These are phyloP conservation scores for Blastobotrys illinoisensis DNA, from an alignment of 1,139 yeast genomes.

Conservation along the genomic window DNA sequence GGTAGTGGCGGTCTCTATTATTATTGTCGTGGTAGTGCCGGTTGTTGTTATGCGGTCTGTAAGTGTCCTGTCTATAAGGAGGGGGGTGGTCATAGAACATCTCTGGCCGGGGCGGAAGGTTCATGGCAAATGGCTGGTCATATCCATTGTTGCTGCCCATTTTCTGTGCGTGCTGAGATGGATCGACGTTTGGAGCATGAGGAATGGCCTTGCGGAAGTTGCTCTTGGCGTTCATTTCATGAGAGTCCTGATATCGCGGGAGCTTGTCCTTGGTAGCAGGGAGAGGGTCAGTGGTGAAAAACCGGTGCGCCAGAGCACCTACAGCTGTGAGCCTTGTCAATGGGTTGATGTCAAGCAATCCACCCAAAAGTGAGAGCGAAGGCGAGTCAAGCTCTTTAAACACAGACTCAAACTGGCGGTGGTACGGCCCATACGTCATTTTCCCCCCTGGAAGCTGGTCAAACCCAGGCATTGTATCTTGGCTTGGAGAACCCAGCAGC, in stretches of 20 bases:
- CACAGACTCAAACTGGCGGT: slow-evolving; percentile 49
- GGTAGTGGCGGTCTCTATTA: slow-evolving; percentile 4
- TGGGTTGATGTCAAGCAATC: slow-evolving; percentile 51
- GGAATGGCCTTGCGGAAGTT: slow-evolving; percentile 36
- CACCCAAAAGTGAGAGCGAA: slow-evolving; percentile 30
- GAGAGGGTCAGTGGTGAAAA: slow-evolving; percentile 59
- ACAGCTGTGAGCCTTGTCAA: slow-evolving; percentile 65
- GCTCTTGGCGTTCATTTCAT: slow-evolving; percentile 73
- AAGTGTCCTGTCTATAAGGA: slow-evolving; percentile 3
- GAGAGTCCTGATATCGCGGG: slow-evolving; percentile 77
- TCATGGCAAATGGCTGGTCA: slow-evolving; percentile 4
- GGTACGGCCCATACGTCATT: slow-evolving; percentile 38
- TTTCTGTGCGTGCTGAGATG: slow-evolving; percentile 14
- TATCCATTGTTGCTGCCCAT: neutral
- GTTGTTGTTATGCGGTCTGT: slow-evolving; percentile 7
- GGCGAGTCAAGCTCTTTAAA: slow-evolving; percentile 37
- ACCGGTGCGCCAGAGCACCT: slow-evolving; percentile 67
- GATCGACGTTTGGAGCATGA: slow-evolving; percentile 19
- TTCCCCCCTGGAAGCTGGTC: slow-evolving; percentile 51
- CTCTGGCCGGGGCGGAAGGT: slow-evolving; percentile 6
- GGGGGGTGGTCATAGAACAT: slow-evolving; percentile 3
- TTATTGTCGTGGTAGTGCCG: slow-evolving; percentile 5
- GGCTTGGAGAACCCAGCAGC: slow-evolving; percentile 74
- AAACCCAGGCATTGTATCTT: slow-evolving; percentile 60
- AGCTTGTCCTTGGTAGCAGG: slow-evolving; percentile 50